Evolutionary conservation across 139 green algal species (phyloP).

Genomic region (Zygnema cylindricum): DNA sequence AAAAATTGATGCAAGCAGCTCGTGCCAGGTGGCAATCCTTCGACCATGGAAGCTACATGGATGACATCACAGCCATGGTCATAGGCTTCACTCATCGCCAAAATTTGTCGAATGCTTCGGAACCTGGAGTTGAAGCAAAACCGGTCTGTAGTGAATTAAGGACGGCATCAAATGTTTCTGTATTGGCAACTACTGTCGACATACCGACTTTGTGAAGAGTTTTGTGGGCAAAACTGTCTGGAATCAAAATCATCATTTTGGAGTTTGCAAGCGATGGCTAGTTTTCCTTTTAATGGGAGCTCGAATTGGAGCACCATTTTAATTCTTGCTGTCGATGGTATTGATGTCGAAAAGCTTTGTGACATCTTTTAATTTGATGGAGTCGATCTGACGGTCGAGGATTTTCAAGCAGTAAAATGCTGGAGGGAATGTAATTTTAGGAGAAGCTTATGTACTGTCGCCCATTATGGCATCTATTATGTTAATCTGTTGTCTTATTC

Average conservation of each 20-base stretch:
- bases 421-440: neutral
- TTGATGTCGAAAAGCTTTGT: too few species aligned
- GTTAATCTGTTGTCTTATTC: neutral
- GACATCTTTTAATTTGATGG: too few species aligned
- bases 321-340: too few species aligned
- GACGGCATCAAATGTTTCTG: neutral
- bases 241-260: neutral
- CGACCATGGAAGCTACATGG: constrained; percentile 41
- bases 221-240: too few species aligned
- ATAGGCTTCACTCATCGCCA: constrained; percentile 55
- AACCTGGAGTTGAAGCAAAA: neutral
- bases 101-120: neutral
- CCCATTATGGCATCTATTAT: neutral
- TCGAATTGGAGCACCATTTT: too few species aligned
- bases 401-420: too few species aligned
- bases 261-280: neutral
- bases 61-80: constrained; percentile 59
- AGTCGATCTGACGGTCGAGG: too few species aligned
- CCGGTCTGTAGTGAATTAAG: neutral
- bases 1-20: constrained; percentile 36
- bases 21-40: constrained; percentile 18
- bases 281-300: neutral
- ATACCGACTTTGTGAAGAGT: too few species aligned
- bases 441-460: neutral
- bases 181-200: neutral